Evolutionary conservation across 768 basidiomycete species (phyloP).

Genomic region (Lactarius hatsudake): DNA sequence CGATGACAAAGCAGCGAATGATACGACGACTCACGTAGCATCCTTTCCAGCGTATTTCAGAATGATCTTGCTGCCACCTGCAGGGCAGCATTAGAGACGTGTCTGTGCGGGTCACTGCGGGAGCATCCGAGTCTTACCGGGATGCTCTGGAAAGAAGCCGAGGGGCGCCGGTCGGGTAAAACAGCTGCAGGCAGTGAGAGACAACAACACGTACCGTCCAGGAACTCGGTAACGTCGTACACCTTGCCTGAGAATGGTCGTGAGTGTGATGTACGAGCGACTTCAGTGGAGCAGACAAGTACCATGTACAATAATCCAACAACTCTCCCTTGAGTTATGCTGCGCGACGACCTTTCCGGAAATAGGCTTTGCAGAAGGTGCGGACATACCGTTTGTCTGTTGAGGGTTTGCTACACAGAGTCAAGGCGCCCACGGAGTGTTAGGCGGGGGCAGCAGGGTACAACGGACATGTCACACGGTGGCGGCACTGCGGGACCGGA

Average conservation of each 20-base stretch:
- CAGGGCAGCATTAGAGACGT: not conserved
- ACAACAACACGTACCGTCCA: constrained; percentile 33
- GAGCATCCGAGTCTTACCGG: constrained; percentile 15
- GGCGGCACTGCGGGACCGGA: not conserved
- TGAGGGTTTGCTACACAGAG: not conserved
- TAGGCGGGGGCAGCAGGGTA: not conserved
- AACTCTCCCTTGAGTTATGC: constrained; percentile 26
- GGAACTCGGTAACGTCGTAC: constrained; percentile 45
- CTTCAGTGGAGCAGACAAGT: not conserved
- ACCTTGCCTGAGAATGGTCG: constrained; percentile 35
- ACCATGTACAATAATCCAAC: constrained; percentile 29
- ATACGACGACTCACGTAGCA: constrained; percentile 36
- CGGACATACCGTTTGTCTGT: not conserved
- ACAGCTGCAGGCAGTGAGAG: not conserved
- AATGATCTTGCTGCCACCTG: constrained; percentile 51
- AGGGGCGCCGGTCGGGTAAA: not conserved
- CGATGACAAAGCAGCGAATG: not conserved
- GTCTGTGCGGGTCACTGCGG: too few species aligned
- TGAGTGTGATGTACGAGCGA: not conserved
- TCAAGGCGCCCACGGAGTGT: constrained; percentile 4
- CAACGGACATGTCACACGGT: too few species aligned
- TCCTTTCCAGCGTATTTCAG: constrained; percentile 56
- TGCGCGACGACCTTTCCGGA: constrained; percentile 24
- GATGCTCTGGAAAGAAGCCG: constrained; percentile 17
- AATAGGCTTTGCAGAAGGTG: constrained; percentile 2